Base-by-base conservation (phyloP, 371 early-diverging fungal species). In the Lichtheimia ramosa region DNA sequence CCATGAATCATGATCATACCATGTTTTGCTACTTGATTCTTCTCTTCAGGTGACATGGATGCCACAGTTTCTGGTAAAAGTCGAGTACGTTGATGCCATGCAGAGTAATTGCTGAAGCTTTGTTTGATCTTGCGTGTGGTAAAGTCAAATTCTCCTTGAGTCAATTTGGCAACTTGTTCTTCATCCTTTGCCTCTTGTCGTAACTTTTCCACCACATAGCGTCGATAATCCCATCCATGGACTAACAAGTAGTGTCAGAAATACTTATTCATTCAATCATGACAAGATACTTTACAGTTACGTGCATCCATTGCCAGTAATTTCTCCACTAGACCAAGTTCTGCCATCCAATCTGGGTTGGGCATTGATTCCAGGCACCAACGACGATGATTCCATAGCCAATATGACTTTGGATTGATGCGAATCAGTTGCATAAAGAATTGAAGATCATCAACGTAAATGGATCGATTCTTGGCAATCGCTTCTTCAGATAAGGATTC, bases 141-240 rank as follows among this genome's bases (percentile, higher is more conserved):
- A 69, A 86, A 96, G 10, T 89, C 87, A 60, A 93, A 90, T 70
- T 98, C 96, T 5, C 66, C 51, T 48, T 69, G 56, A 0, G 71
- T 73, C 23, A 83, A 64, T 2, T 55, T 48, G 0, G 60, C 51
- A 0, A 66, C 48, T 3, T 75, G 69, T 1, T 67, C 41, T 49
- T 69, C 66, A 12, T 70, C 67, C 7, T 23, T 20, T 15, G 63
- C 23, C 8, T 48, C 53, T 0, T 64, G 27, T 41, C 63, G 49
- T 39, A 88, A 58, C 34, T 83, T 77, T 0, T 71, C 53, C 20
- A 92, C 83, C 0, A 98, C 90, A 48, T 85, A 88, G 0, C 95
- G 86, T 10, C 98, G 84, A 72, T 97, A 96, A 69, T 89, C 83
- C 98, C 98, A 98, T 12, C 95, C 96, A 69, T 98, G 98, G 67